Base-by-base conservation (phyloP, 768 basidiomycete species). In the Heimioporus sp. region DNA sequence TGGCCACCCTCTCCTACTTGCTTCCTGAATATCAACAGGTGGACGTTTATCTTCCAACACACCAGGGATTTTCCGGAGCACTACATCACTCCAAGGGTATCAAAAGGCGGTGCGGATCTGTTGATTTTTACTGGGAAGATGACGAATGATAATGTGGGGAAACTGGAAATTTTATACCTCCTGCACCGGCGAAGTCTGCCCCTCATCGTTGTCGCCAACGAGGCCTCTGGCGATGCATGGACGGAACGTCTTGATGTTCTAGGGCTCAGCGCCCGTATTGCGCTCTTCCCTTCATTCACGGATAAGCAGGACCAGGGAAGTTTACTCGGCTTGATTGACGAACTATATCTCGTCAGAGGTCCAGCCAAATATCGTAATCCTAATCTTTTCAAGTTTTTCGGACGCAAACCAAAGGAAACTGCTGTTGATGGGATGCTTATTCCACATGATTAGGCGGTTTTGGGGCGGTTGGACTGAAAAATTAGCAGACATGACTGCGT, bases 1-100 rank as follows among this genome's bases (percentile, higher is more conserved):
- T 85, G 40, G 72, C 80, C 31, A 77, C 84, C 0, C 74, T 98
- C 12, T 76, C 76, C 8, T 74, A 86, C 32, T 74, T 93, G 13
- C 84, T 98, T 10, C 89, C 92, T 0, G 80, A 81, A 7, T 92
- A 62, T 65, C 41, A 56, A 60, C 16, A 60, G 63, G 19, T 63
- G 56, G 2, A 36, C 63, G 2, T 65, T 65, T 34, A 39, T 57
- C 48, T 67, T 65, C 48, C 56, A 56, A 10, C 41, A 50, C 15
- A 63, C 60, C 8, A 53, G 56, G 3, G 51, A 65, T 16, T 41
- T 54, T 43, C 50, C 55, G 12, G 35, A 41, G n/a, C 54, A 42
- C 41, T 59, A 61, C 28, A 43, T 57, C 35, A 52, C 52, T 4
- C 56, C 51, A 34, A 67, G 35, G 48, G 19, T 53, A 17, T 46